Conservation (phyloP, 2,329 filamentous ascomycete species). For the Emergomyces orientalis region DNA sequence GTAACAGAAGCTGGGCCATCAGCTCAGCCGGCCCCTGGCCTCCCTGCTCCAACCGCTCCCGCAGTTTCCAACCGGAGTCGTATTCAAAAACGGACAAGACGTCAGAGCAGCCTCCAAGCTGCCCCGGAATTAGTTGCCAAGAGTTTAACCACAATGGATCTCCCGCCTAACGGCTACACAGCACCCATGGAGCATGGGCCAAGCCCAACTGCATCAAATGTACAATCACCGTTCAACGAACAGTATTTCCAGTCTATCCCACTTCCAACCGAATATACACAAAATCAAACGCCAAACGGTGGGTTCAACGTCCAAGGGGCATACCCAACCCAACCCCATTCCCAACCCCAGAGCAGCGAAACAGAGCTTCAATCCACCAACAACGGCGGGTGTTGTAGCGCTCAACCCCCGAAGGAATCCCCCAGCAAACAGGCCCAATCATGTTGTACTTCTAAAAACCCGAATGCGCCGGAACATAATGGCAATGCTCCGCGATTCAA, state of each 20-base stretch:
- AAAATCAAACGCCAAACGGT: neutral
- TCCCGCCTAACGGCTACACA: neutral
- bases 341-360: neutral
- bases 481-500: neutral
- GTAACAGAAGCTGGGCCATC: conserved; percentile 19
- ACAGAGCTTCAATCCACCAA: neutral
- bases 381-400: neutral
- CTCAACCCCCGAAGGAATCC: neutral
- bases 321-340: neutral
- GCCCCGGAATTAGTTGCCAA: conserved; percentile 2
- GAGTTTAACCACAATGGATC: neutral
- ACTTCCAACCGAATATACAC: neutral
- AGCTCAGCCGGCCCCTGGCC: conserved; percentile 7
- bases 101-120: conserved; percentile 5
- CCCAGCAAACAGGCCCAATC: neutral
- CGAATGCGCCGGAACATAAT: neutral
- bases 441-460: neutral
- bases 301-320: neutral
- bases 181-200: neutral
- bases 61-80: neutral
- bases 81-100: conserved; percentile 1
- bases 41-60: conserved; percentile 16
- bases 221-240: neutral
- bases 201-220: neutral
- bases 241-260: neutral